Conservation (phyloP, 805 yeast species). For the Lipomyces anomalus region DNA sequence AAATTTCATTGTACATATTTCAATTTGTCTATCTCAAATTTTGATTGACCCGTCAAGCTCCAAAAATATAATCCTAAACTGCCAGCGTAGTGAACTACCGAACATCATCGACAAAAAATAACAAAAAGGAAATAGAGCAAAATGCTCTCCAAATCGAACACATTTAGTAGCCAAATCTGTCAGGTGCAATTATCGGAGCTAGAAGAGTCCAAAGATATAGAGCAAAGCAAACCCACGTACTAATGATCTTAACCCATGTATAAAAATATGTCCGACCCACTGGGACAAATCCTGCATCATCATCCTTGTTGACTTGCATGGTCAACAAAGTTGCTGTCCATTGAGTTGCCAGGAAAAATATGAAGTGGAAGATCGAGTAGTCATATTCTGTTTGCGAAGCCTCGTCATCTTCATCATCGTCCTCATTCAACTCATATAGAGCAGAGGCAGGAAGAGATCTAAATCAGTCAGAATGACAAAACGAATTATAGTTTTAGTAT, state of each 20-base stretch:
- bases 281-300: slow-evolving; percentile 83
- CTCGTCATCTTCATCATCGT: slow-evolving; percentile 45
- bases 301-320: slow-evolving; percentile 70
- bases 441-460: slow-evolving; percentile 93
- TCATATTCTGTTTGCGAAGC: slow-evolving; percentile 62
- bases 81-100: not conserved
- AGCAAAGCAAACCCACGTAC: slow-evolving; percentile 86
- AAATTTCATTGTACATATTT: not conserved
- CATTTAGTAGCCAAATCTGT: slow-evolving; percentile 49
- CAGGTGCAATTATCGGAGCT: slow-evolving; percentile 90
- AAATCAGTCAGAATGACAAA: too few species aligned
- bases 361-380: slow-evolving; percentile 80
- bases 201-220: slow-evolving; percentile 85
- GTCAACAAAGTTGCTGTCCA: slow-evolving; percentile 92
- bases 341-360: slow-evolving; percentile 92
- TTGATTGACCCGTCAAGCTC: not conserved
- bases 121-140: not conserved
- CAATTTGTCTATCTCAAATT: not conserved
- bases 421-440: slow-evolving; percentile 52
- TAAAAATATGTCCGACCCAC: slow-evolving; percentile 96
- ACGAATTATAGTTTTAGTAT: too few species aligned
- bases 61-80: not conserved
- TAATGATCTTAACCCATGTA: slow-evolving; percentile 86
- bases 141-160: not conserved
- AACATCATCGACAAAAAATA: not conserved